Conservation (phyloP, 2,329 filamentous ascomycete species). For the Neonectria sp. region DNA sequence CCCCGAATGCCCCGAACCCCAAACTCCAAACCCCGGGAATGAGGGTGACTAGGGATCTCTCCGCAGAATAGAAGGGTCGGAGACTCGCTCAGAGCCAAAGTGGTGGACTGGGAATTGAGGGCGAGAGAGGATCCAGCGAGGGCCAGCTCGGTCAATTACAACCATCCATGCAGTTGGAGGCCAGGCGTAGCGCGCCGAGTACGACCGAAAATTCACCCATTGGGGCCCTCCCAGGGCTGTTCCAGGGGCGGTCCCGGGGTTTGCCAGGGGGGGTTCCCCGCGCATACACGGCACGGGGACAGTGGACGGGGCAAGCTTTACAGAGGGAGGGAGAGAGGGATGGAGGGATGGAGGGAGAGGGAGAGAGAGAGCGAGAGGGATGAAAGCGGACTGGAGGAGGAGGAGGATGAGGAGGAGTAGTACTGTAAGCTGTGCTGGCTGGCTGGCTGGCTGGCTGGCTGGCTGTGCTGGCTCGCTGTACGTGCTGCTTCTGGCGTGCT, state of each 20-base stretch:
- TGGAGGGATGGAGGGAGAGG: too few species aligned
- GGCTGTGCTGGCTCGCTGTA: too few species aligned
- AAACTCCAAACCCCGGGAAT: too few species aligned
- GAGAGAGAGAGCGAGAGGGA: too few species aligned
- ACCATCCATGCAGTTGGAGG: constrained; percentile 42
- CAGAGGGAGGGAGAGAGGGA: too few species aligned
- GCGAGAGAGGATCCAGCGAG: constrained; percentile 15
- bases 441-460: too few species aligned
- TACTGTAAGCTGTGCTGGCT: too few species aligned
- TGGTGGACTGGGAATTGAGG: not conserved
- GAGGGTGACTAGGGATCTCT: not conserved
- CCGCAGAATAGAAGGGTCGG: not conserved
- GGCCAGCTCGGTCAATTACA: constrained; percentile 49
- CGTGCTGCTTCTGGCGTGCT: too few species aligned
- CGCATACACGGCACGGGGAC: constrained; percentile 18
- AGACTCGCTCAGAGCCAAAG: not conserved
- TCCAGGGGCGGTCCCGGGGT: constrained; percentile 5
- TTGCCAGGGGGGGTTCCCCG: constrained; percentile 34
- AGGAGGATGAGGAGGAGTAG: too few species aligned
- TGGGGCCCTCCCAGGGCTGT: constrained; percentile 28
- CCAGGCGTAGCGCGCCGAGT: constrained; percentile 50
- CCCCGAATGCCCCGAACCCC: too few species aligned
- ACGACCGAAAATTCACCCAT: constrained; percentile 55
- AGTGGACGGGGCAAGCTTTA: too few species aligned
- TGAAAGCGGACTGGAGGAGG: too few species aligned